Percentiles rank a stretch among this genome's conserved stretches.
Evolutionary conservation across 495 filamentous ascomycete genomes (phyloP).

Genomic region (Neurospora sp.): DNA sequence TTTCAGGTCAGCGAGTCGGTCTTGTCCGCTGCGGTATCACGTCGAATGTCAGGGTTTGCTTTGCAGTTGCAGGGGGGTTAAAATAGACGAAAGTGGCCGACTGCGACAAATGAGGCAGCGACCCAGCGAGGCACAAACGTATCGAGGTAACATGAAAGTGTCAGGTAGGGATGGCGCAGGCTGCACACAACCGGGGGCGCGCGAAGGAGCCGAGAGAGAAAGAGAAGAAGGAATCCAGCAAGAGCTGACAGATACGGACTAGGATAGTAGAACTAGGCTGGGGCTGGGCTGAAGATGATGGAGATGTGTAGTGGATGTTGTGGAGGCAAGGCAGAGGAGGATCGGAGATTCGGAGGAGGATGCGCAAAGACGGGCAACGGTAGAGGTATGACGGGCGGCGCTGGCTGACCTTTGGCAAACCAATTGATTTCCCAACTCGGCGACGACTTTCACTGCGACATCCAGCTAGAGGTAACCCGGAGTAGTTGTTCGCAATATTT

Average conservation of each 20-base stretch:
- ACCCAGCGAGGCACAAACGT: constrained; percentile 17
- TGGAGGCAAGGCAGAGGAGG: neutral
- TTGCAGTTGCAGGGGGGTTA: constrained; percentile 7
- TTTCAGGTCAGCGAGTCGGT: constrained; percentile 11
- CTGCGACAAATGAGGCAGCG: constrained; percentile 28
- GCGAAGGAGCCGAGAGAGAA: neutral
- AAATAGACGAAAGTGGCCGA: constrained; percentile 30
- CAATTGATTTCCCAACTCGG: neutral
- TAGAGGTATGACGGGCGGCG: neutral
- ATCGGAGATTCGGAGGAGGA: neutral
- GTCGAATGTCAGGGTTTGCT: constrained; percentile 18
- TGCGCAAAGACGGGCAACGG: neutral
- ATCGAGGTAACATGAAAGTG: constrained; percentile 2
- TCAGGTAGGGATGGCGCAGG: constrained; percentile 7
- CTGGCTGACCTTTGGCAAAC: neutral
- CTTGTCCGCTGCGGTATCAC: constrained; percentile 28
- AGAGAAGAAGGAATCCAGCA: neutral
- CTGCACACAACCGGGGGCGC: neutral
- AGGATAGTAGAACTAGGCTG: neutral
- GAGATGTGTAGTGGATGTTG: neutral
- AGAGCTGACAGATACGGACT: neutral
- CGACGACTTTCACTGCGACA: neutral
- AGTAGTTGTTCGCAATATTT: neutral
- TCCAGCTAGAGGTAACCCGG: neutral
- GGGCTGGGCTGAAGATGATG: neutral